Evolutionary conservation across 2,329 filamentous ascomycete species (phyloP), one percentile per base, ranked within the genome.

Genomic region (Fonsecaea multimorphosa): DNA sequence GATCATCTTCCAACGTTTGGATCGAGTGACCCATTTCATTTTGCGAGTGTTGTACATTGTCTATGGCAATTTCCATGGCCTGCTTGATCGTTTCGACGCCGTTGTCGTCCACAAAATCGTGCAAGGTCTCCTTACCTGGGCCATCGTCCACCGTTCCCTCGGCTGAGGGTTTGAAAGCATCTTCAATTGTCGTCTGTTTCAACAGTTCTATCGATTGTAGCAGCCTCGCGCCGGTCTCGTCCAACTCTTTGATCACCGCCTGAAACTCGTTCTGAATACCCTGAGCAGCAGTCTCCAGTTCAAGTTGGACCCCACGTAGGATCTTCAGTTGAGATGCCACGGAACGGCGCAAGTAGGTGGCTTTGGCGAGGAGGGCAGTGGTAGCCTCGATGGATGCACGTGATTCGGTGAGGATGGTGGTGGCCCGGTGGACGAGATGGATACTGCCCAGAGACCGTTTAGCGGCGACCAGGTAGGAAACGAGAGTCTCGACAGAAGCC

Each of bases 401-500:
- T 3, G 93, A 92, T 14, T 86, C 83, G 22, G 87, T 92, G 52
- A 95, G 90, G 63, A 97, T 88, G 74, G 96, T 91, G 75, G 95
- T 93, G 70, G 93, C 93, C 66, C 91, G 91, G 75, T 91, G 89
- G 58, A 97, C 92, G 66, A 91, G 88, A 49, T 84, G 87, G 76
- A 96, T 93, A 11, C 92, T 92, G 16, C 91, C 91, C 3, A 98
- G 85, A 0, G 93, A 93, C 52, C 92, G 88, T 76, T 97, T 97
- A 8, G 94, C 91, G 32, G 90, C 89, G 46, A 97, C 87, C 38
- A 97, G 89, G 78, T 96, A 89, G 60, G 88, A 86, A 63, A 97
- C 91, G 51, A 98, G 87, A 27, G 87, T 88, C 72, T 96, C 92
- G 74, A 96, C 58, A 12, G 70, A 64, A 2, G 60, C 59, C 34